A percentile compares a stretch with the other conserved stretches of the same genome.
phyloP scores from a whole-genome alignment of 805 yeast genomes.

The Candida ulmi region DNA sequence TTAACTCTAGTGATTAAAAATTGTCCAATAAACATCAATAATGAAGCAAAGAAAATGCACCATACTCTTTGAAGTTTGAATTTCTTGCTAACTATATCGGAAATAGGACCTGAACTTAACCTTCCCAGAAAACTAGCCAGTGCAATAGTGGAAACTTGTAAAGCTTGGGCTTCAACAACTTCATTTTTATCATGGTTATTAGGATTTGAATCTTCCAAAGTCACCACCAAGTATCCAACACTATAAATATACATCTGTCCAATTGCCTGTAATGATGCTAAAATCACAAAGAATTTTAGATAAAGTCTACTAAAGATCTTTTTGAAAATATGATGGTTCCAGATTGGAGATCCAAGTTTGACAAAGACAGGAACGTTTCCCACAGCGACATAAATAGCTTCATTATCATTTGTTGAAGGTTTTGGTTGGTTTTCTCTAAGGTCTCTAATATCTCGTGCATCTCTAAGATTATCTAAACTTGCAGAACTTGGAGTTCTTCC shows the following conservation, averaged over 20 bases:
- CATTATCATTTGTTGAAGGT: slow-evolving; percentile 10
- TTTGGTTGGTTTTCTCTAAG: slow-evolving; percentile 1
- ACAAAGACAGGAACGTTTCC: slow-evolving; percentile 26
- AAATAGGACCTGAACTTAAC: slow-evolving; percentile 55
- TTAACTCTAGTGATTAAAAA: slow-evolving; percentile 27
- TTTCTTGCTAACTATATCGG: slow-evolving; percentile 52
- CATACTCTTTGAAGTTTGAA: slow-evolving; percentile 56
- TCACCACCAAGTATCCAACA: slow-evolving; percentile 65
- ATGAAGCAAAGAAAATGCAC: slow-evolving; percentile 45
- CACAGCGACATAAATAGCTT: slow-evolving; percentile 23
- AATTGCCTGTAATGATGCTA: slow-evolving; percentile 53
- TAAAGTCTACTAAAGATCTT: slow-evolving; percentile 28
- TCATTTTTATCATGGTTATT: slow-evolving; percentile 12
- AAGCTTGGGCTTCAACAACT: slow-evolving; percentile 51
- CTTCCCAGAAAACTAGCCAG: slow-evolving; percentile 63
- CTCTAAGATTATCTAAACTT: slow-evolving; percentile 8
- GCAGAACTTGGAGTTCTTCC: slow-evolving; percentile 21
- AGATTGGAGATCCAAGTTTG: slow-evolving; percentile 20
- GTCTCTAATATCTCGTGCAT: no score
- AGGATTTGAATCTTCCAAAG: slow-evolving; percentile 30
- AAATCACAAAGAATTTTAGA: slow-evolving; percentile 45
- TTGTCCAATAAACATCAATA: slow-evolving; percentile 33
- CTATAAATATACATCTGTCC: slow-evolving; percentile 72
- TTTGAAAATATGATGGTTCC: slow-evolving; percentile 21
- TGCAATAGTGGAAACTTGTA: slow-evolving; percentile 66